phyloP scores from a whole-genome alignment of 805 yeast genomes.

The Sugiyamaella boreocaroliniensis region DNA sequence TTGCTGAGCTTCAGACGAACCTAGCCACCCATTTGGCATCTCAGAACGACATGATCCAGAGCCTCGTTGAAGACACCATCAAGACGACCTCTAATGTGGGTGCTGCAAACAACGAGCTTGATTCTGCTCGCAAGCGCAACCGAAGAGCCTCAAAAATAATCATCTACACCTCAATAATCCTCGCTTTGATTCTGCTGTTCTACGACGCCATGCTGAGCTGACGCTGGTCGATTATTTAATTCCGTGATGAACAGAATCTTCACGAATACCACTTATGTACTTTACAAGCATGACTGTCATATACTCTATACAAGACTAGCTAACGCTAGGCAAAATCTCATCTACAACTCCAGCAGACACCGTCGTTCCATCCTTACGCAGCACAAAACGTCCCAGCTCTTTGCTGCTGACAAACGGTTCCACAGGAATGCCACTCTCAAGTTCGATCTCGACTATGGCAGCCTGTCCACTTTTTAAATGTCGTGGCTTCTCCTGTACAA shows the following conservation, averaged over 20 bases:
- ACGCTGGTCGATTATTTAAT: background rate
- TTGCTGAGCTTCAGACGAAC: constrained; percentile 68
- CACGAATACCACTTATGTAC: background rate
- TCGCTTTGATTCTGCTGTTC: constrained; percentile 51
- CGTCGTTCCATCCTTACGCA: constrained; percentile 63
- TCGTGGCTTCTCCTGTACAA: constrained; percentile 39
- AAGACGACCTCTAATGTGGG: constrained; percentile 57
- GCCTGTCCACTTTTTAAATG: constrained; percentile 56
- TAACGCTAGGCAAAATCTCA: constrained; percentile 1
- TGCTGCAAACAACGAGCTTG: constrained; percentile 64
- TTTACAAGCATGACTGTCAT: background rate
- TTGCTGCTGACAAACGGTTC: constrained; percentile 42
- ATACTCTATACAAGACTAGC: background rate
- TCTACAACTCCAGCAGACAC: constrained; percentile 58
- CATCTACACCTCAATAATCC: constrained; percentile 45
- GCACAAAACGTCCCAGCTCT: constrained; percentile 58
- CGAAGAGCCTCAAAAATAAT: constrained; percentile 54
- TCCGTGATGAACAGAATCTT: background rate
- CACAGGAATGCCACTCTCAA: constrained; percentile 46
- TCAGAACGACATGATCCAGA: constrained; percentile 65
- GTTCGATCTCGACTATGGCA: constrained; percentile 52
- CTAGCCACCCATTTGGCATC: constrained; percentile 62
- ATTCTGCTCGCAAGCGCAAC: constrained; percentile 60
- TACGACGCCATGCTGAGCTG: constrained; percentile 25
- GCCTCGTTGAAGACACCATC: constrained; percentile 59